Evolutionary conservation across 192 early-diverging fungal genomes (phyloP).

Genomic region (Coemansia asiatica): DNA sequence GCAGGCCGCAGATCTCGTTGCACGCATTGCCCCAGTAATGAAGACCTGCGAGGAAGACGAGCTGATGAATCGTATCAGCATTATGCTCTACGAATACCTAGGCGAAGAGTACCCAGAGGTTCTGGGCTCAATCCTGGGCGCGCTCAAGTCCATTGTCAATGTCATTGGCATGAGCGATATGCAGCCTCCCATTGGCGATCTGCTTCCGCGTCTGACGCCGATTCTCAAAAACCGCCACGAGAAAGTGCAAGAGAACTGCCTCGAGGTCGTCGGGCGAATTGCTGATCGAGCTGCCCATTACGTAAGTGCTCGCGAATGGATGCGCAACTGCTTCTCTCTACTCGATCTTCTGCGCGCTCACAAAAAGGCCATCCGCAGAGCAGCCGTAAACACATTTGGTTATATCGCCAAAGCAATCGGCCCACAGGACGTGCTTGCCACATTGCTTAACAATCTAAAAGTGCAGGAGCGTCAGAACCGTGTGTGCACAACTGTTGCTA

Average conservation of each 20-base stretch:
- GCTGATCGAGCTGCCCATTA: slow-evolving; percentile 97
- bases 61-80: slow-evolving; percentile 87
- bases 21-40: slow-evolving; percentile 92
- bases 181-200: slow-evolving; percentile 97
- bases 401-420: slow-evolving; percentile 99
- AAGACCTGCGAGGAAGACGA: slow-evolving; percentile 93
- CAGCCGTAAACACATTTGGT: slow-evolving; percentile 97
- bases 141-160: slow-evolving; percentile 92
- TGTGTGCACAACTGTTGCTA: slow-evolving; percentile 98
- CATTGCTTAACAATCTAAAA: slow-evolving; percentile 95
- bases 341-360: slow-evolving; percentile 96
- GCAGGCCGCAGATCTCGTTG: slow-evolving; percentile 96
- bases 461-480: slow-evolving; percentile 99
- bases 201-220: slow-evolving; percentile 94
- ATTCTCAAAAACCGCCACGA: slow-evolving; percentile 98
- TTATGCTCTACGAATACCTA: slow-evolving; percentile 96
- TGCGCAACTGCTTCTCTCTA: slow-evolving; percentile 98
- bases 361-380: slow-evolving; percentile 92
- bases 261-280: slow-evolving; percentile 97
- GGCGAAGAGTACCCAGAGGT: slow-evolving; percentile 99
- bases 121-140: slow-evolving; percentile 90
- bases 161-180: slow-evolving; percentile 97
- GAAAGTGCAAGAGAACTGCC: slow-evolving; percentile 88
- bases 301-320: slow-evolving; percentile 97
- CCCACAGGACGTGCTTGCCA: slow-evolving; percentile 98